Evolutionary conservation across 192 early-diverging fungal species (phyloP).

Genomic region (Gigaspora rosea): DNA sequence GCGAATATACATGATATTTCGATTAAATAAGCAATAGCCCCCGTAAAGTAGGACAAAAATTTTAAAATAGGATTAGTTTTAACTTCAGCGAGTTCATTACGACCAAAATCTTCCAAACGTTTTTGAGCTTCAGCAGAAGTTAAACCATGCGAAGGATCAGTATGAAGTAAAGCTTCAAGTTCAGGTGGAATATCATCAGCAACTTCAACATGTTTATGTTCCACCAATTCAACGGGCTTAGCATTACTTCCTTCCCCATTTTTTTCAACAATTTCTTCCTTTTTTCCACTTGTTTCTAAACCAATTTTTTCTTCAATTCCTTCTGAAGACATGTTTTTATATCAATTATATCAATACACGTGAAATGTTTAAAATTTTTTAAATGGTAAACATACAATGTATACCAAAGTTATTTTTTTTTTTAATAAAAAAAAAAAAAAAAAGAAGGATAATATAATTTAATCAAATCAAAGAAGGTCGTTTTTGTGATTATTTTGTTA

Average conservation of each 20-base stretch:
- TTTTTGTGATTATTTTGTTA: no score
- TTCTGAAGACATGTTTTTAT: background rate
- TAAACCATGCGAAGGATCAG: constrained; percentile 78
- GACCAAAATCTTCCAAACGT: constrained; percentile 74
- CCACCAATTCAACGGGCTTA: constrained; percentile 44
- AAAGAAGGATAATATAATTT: no score
- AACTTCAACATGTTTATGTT: constrained; percentile 74
- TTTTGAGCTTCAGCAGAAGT: constrained; percentile 72
- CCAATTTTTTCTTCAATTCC: background rate
- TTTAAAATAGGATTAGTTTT: constrained; percentile 85
- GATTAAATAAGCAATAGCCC: constrained; percentile 88
- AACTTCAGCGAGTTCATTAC: constrained; percentile 80
- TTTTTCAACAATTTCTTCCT: background rate
- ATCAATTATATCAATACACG: no score
- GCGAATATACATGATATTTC: constrained; percentile 86
- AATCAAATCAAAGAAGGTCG: no score
- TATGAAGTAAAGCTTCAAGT: constrained; percentile 79
- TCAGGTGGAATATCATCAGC: constrained; percentile 80
- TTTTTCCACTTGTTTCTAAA: background rate
- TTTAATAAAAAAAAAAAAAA: no score
- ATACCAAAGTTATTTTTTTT: no score
- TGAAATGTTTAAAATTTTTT: no score
- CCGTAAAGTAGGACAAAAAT: constrained; percentile 84
- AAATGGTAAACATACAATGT: no score
- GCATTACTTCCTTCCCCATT: background rate